phyloP scores from a whole-genome alignment of 176 grass and related monocot genomes.

The Lolium multiflorum region DNA sequence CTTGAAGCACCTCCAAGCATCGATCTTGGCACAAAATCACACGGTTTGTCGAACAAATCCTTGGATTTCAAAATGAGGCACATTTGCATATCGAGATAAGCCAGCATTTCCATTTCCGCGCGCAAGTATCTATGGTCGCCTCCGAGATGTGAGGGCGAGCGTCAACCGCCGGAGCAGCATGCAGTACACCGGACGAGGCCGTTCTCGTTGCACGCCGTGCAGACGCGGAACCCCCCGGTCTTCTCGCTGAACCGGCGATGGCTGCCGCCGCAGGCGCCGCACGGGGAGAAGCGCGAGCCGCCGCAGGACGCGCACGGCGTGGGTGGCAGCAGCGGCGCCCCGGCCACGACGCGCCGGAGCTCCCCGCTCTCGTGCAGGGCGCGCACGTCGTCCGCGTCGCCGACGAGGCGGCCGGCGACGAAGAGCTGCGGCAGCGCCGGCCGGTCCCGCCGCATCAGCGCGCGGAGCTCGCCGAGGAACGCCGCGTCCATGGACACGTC shows the following conservation, averaged over 20 bases:
- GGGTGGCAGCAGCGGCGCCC: slow-evolving; percentile 25
- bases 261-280: slow-evolving; percentile 65
- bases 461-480: slow-evolving; percentile 70
- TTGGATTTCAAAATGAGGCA: slow-evolving; percentile 34
- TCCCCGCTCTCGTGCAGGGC: slow-evolving; percentile 81
- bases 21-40: slow-evolving; percentile 5
- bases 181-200: slow-evolving; percentile 73
- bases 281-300: slow-evolving; percentile 64
- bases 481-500: slow-evolving; percentile 87
- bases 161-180: slow-evolving; percentile 46
- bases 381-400: slow-evolving; percentile 77
- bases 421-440: slow-evolving; percentile 77
- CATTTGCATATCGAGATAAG: slow-evolving; percentile 11
- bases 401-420: slow-evolving; percentile 69
- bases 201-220: slow-evolving; percentile 84
- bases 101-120: slow-evolving; percentile 29
- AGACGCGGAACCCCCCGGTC: slow-evolving; percentile 74
- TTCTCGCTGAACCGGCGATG: slow-evolving; percentile 80
- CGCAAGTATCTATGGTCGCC: not conserved
- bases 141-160: not conserved
- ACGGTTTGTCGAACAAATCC: slow-evolving; percentile 27
- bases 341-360: slow-evolving; percentile 64
- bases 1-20: slow-evolving; percentile 26
- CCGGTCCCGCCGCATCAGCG: slow-evolving; percentile 50
- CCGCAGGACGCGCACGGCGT: slow-evolving; percentile 68